Percentiles rank a stretch among this genome's conserved stretches.
Conservation (phyloP, 1,139 yeast species). For the Kazachstania sp. region DNA sequence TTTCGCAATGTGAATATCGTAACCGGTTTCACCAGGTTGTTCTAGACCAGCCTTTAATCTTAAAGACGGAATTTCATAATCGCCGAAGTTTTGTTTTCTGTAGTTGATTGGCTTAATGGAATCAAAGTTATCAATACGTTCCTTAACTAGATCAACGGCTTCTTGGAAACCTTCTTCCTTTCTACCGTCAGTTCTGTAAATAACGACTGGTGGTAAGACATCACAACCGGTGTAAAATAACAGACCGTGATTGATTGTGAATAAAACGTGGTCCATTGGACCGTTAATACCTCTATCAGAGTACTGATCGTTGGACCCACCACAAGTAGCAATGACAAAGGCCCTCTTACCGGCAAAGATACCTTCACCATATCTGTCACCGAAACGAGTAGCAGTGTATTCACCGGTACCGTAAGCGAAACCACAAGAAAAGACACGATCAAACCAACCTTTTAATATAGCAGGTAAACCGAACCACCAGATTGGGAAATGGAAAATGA, state of each 20-base stretch:
- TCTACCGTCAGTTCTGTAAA: slow-evolving; percentile 10
- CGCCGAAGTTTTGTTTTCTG: slow-evolving; percentile 21
- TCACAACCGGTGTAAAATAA: slow-evolving; percentile 19
- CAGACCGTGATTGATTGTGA: slow-evolving; percentile 22
- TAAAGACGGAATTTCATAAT: slow-evolving; percentile 13
- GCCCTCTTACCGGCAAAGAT: slow-evolving; percentile 18
- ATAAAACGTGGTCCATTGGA: slow-evolving; percentile 18
- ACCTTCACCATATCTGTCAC: slow-evolving; percentile 21
- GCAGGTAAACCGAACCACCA: slow-evolving; percentile 29
- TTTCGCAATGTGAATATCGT: slow-evolving; percentile 8
- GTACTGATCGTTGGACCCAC: slow-evolving; percentile 15
- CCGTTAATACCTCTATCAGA: slow-evolving; percentile 20
- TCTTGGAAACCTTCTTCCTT: slow-evolving; percentile 7
- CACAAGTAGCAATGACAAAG: slow-evolving; percentile 15
- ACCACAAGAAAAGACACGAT: slow-evolving; percentile 20
- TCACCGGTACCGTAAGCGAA: slow-evolving; percentile 18
- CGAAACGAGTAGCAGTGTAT: slow-evolving; percentile 8
- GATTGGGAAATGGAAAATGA: slow-evolving; percentile 23
- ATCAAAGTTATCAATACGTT: slow-evolving; percentile 10
- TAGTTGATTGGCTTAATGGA: slow-evolving; percentile 12
- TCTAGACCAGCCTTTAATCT: slow-evolving; percentile 12
- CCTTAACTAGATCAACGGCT: slow-evolving; percentile 5
- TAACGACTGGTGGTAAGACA: slow-evolving; percentile 18
- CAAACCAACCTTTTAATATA: slow-evolving; percentile 26
- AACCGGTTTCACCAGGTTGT: slow-evolving; percentile 10